A percentile compares a stretch with the other conserved stretches of the same genome.
phyloP scores from a whole-genome alignment of 306 rosid species.

The Nissolia schottii region DNA sequence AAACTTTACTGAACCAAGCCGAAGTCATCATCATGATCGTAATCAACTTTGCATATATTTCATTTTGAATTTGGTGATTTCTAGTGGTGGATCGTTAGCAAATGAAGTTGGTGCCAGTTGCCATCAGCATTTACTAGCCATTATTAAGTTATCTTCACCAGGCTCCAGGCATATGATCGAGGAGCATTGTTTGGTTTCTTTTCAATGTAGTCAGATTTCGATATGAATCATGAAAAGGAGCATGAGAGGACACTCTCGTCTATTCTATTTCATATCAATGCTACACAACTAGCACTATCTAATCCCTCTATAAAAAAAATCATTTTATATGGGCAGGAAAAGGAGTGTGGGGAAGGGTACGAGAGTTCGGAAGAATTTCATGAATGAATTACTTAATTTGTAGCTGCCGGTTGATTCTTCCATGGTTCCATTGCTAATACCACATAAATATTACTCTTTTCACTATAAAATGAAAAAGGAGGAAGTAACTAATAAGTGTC shows the following conservation, averaged over 20 bases:
- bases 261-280: neutral
- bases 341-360: neutral
- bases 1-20: too few relatives aligned
- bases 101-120: neutral
- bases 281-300: neutral
- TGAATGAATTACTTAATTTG: neutral
- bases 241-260: too few relatives aligned
- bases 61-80: neutral
- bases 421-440: neutral
- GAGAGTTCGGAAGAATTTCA: neutral
- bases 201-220: neutral
- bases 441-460: too few relatives aligned
- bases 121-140: constrained; percentile 2
- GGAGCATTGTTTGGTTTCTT: neutral
- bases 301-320: too few relatives aligned
- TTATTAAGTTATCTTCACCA: neutral
- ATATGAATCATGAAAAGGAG: neutral
- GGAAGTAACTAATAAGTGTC: too few relatives aligned
- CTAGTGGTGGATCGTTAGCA: neutral
- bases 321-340: too few relatives aligned
- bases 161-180: neutral
- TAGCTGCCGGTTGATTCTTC: neutral
- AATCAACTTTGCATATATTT: neutral
- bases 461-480: too few relatives aligned
- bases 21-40: too few relatives aligned